Conservation (phyloP, 2,329 filamentous ascomycete species). For the Fusarium pilosicola region DNA sequence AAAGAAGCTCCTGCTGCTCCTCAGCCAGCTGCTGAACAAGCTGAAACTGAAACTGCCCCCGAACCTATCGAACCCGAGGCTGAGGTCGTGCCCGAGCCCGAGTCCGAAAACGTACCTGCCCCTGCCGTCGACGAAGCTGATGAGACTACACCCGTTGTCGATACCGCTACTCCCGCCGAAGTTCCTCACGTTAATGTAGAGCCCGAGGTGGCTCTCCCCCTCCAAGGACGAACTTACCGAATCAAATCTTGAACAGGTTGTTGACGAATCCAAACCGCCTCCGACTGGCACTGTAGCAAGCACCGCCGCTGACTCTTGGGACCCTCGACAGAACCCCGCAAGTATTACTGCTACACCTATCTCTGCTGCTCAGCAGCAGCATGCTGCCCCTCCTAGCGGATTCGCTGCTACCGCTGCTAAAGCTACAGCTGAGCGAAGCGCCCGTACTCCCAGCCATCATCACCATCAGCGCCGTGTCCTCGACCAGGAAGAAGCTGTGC, state of each 20-base stretch:
- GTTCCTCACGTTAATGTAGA: conserved; percentile 44
- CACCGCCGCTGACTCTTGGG: conserved; percentile 87
- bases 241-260: conserved; percentile 90
- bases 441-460: conserved; percentile 77
- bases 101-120: conserved; percentile 49
- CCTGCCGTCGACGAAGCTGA: conserved; percentile 43
- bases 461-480: conserved; percentile 79
- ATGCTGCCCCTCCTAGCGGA: conserved; percentile 68
- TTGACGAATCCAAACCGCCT: conserved; percentile 80
- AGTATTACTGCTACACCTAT: conserved; percentile 74
- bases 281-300: conserved; percentile 87
- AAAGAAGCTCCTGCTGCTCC: conserved; percentile 60
- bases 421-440: conserved; percentile 70
- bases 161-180: conserved; percentile 44
- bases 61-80: conserved; percentile 50
- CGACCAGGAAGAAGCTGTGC: conserved; percentile 96
- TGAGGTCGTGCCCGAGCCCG: conserved; percentile 45
- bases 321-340: conserved; percentile 69
- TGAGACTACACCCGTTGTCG: conserved; percentile 46
- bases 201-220: conserved; percentile 64
- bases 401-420: conserved; percentile 86
- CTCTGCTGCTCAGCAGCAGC: conserved; percentile 71
- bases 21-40: conserved; percentile 50
- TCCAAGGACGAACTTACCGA: conserved; percentile 87
- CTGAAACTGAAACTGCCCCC: conserved; percentile 50